These are phyloP conservation scores for Gaeumannomyces sp. DNA, from an alignment of 2,329 filamentous ascomycete genomes.

Conservation along the genomic window DNA sequence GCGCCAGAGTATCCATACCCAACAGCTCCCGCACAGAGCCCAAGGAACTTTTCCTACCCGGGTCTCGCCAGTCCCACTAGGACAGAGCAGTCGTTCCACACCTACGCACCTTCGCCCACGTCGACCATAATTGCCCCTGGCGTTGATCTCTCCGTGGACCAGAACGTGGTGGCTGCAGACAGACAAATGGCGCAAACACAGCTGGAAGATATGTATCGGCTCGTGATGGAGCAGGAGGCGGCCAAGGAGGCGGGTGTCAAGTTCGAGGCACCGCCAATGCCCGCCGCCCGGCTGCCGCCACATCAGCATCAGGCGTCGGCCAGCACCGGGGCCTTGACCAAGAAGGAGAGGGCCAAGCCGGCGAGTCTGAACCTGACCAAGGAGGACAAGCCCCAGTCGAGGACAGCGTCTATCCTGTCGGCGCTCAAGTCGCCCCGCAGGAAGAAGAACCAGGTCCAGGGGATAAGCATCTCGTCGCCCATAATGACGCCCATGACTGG, in stretches of 20 bases:
- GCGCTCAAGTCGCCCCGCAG: constrained; percentile 55
- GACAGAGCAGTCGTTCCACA: constrained; percentile 24
- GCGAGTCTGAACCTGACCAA: constrained; percentile 40
- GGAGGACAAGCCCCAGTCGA: constrained; percentile 47
- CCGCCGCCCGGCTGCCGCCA: constrained; percentile 21
- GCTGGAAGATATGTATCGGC: constrained; percentile 84
- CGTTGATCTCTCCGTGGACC: constrained; percentile 68
- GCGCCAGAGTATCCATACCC: neutral
- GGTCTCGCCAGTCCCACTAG: constrained; percentile 33
- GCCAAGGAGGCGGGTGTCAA: constrained; percentile 52
- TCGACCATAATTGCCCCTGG: constrained; percentile 47
- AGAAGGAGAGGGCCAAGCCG: constrained; percentile 42
- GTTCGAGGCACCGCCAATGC: constrained; percentile 36
- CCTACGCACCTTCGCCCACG: constrained; percentile 37
- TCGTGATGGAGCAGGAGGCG: constrained; percentile 84
- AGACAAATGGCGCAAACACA: constrained; percentile 70
- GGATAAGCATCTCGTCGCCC: constrained; percentile 56
- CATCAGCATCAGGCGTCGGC: constrained; percentile 16
- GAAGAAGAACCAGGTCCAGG: constrained; percentile 44
- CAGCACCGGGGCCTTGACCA: constrained; percentile 29
- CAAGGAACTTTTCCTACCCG: constrained; percentile 46
- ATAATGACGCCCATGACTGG: constrained; percentile 58
- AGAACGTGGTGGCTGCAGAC: constrained; percentile 67
- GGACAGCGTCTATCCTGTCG: constrained; percentile 53
- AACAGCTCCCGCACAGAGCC: constrained; percentile 23